Percentiles rank a stretch among this genome's conserved stretches.
phyloP scores from a whole-genome alignment of 345 rosid species.

The Cardamine chenopodiifolia region DNA sequence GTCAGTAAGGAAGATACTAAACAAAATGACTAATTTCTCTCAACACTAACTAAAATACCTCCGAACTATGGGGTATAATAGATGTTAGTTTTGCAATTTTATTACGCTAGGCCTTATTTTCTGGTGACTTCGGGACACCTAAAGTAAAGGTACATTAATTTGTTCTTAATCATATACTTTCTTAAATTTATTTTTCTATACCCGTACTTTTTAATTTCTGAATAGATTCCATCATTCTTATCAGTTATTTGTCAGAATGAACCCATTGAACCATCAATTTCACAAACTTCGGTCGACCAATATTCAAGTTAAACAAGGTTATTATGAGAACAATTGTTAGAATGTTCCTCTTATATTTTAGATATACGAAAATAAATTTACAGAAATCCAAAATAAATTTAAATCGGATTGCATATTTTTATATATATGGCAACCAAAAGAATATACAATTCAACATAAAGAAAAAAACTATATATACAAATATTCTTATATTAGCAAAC shows the following conservation, averaged over 20 bases:
- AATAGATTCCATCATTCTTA: not conserved
- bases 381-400: not conserved
- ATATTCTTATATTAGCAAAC: constrained; percentile 7
- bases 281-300: not conserved
- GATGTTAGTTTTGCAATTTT: constrained; percentile 22
- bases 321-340: not conserved
- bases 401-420: not conserved
- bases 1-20: not conserved
- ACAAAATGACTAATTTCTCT: not conserved
- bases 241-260: not conserved
- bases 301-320: not conserved
- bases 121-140: constrained; percentile 24
- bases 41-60: not conserved
- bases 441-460: constrained; percentile 3
- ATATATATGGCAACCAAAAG: not conserved
- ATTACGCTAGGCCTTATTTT: constrained; percentile 22
- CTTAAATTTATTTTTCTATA: not conserved
- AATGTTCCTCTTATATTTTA: not conserved
- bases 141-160: constrained; percentile 17
- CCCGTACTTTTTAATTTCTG: not conserved
- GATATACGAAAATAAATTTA: not conserved
- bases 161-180: not conserved
- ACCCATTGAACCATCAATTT: not conserved
- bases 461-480: not conserved
- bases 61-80: not conserved